phyloP scores from a whole-genome alignment of 192 early-diverging fungal species.

The Lunasporangiospora selenospora region DNA sequence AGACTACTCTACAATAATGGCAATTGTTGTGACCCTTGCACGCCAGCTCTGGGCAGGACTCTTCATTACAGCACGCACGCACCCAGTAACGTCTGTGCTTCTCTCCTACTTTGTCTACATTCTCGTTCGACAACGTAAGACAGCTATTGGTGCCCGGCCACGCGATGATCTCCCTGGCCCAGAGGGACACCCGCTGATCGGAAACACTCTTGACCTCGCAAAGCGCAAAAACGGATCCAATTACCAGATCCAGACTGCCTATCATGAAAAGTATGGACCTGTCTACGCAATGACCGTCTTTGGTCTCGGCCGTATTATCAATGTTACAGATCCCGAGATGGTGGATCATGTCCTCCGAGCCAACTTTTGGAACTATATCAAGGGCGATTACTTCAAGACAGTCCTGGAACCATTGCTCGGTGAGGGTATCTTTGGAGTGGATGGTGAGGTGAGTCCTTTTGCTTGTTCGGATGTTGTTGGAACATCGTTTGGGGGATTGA shows the following conservation, averaged over 20 bases:
- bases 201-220: neutral
- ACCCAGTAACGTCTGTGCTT: neutral
- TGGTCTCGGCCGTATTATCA: slow-evolving; percentile 20
- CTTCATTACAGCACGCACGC: too few relatives aligned
- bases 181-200: neutral
- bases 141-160: neutral
- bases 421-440: slow-evolving; percentile 27
- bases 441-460: slow-evolving; percentile 18
- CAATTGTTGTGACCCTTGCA: too few relatives aligned
- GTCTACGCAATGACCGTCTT: slow-evolving; percentile 15
- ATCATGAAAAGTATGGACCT: slow-evolving; percentile 13
- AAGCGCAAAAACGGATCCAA: neutral
- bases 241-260: slow-evolving; percentile 8
- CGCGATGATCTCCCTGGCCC: slow-evolving; percentile 2
- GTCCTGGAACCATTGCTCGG: slow-evolving; percentile 17
- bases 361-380: slow-evolving; percentile 38
- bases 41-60: too few relatives aligned
- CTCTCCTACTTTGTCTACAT: neutral
- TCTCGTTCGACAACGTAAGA: neutral
- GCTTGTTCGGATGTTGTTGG: neutral
- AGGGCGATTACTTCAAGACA: slow-evolving; percentile 8
- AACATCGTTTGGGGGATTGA: too few relatives aligned
- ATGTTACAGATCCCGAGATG: slow-evolving; percentile 9
- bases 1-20: too few relatives aligned
- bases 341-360: slow-evolving; percentile 27